Conservation (phyloP, 2,329 filamentous ascomycete genomes). For the Fusarium equiseti region DNA sequence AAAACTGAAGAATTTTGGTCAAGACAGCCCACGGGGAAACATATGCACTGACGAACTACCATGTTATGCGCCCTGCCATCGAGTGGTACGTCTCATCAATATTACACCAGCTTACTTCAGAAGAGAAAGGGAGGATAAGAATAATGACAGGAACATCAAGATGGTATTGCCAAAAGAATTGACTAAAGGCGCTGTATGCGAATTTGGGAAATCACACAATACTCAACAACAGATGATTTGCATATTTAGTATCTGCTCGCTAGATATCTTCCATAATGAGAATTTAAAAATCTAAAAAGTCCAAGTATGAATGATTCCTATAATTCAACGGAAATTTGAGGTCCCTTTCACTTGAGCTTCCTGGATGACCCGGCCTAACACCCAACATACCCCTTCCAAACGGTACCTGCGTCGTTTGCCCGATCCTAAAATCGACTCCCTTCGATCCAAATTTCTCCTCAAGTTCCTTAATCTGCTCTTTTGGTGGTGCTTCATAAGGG, state of each 20-base stretch:
- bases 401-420: conserved; percentile 43
- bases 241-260: background rate
- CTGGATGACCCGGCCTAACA: conserved; percentile 41
- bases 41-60: no score
- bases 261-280: background rate
- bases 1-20: no score
- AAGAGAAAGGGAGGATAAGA: no score
- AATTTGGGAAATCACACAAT: background rate
- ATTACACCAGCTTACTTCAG: no score
- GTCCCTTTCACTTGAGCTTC: conserved; percentile 28
- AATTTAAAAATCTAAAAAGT: conserved; percentile 27
- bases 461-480: conserved; percentile 39
- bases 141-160: no score
- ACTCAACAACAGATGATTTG: background rate
- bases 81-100: no score
- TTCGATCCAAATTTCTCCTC: conserved; percentile 30
- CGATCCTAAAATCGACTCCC: conserved; percentile 38
- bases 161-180: rapidly evolving
- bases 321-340: conserved; percentile 41
- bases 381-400: conserved; percentile 47
- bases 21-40: no score
- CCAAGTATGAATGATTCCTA: conserved; percentile 26
- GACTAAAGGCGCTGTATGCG: no score
- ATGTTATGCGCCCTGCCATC: no score
- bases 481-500: conserved; percentile 38